Evolutionary conservation across 805 yeast genomes (phyloP).

Genomic region (Metschnikowia corniflorae): DNA sequence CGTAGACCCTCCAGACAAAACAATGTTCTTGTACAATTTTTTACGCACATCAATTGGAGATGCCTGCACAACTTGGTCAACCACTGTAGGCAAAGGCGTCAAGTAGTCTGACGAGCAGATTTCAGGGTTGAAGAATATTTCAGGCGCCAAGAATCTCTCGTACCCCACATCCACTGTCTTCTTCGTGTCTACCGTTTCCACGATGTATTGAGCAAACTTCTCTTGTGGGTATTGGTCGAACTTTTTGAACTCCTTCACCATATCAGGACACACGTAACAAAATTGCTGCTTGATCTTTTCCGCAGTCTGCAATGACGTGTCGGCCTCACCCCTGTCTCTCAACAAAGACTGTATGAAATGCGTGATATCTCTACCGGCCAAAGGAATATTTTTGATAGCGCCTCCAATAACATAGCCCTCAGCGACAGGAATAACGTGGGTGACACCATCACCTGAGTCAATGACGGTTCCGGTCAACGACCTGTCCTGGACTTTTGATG

Average conservation of each 20-base stretch:
- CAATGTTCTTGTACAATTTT: conserved; percentile 92
- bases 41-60: conserved; percentile 98
- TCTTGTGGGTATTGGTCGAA: conserved; percentile 88
- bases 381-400: conserved; percentile 94
- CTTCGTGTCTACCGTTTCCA: conserved; percentile 71
- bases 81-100: conserved; percentile 94
- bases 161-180: conserved; percentile 88
- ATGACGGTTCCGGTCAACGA: conserved; percentile 97
- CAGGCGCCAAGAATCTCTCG: conserved; percentile 98
- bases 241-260: conserved; percentile 91
- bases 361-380: conserved; percentile 98
- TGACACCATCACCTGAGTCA: conserved; percentile 98
- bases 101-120: conserved; percentile 92
- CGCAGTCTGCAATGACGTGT: conserved; percentile 91
- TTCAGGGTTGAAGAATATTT: conserved; percentile 96
- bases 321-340: conserved; percentile 95
- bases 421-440: conserved; percentile 98
- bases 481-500: conserved; percentile 90
- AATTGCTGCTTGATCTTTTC: conserved; percentile 95
- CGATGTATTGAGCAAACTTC: conserved; percentile 88
- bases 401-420: conserved; percentile 98
- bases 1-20: conserved; percentile 94
- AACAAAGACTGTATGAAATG: conserved; percentile 86
- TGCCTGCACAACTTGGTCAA: conserved; percentile 90
- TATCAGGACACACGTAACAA: conserved; percentile 97